A percentile compares a stretch with the other conserved stretches of the same genome.
Evolutionary conservation across 192 early-diverging fungal genomes (phyloP).

Genomic region (Backusella liffmaniae): DNA sequence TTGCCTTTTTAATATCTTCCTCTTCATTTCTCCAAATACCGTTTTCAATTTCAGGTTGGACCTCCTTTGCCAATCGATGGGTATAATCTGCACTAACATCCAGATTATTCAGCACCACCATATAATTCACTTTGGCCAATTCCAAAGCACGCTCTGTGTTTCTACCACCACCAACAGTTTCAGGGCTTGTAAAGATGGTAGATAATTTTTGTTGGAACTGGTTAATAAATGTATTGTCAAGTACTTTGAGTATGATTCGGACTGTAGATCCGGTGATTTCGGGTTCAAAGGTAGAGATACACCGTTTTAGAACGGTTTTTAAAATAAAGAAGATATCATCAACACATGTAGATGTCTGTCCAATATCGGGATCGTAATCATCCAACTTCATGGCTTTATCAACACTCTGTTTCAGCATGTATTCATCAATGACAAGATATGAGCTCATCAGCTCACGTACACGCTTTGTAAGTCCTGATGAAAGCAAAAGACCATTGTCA

Average conservation of each 20-base stretch:
- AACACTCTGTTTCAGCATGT: conserved; percentile 65
- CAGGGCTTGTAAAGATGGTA: conserved; percentile 42
- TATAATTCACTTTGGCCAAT: conserved; percentile 57
- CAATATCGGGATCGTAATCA: conserved; percentile 43
- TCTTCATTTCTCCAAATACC: conserved; percentile 49
- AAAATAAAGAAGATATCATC: conserved; percentile 95
- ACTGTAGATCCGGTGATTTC: conserved; percentile 69
- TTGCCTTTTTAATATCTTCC: conserved; percentile 49
- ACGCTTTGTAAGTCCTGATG: conserved; percentile 58
- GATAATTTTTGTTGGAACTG: conserved; percentile 61
- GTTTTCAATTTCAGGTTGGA: conserved; percentile 52
- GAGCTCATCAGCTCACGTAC: conserved; percentile 63
- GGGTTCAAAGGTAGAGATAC: conserved; percentile 70
- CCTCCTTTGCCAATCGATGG: conserved; percentile 64
- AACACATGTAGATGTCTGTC: conserved; percentile 61
- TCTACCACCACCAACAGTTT: neutral
- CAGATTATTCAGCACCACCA: conserved; percentile 87
- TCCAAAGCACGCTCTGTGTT: conserved; percentile 45
- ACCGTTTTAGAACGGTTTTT: conserved; percentile 69
- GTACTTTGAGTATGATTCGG: conserved; percentile 58
- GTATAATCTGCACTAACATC: conserved; percentile 84
- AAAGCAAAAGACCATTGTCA: conserved; percentile 53
- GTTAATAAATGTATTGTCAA: conserved; percentile 71
- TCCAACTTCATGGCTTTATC: conserved; percentile 80
- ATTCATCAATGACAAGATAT: conserved; percentile 76